Evolutionary conservation across 2,329 filamentous ascomycete species (phyloP), one percentile per base, ranked within the genome.

Genomic region (Fonsecaea nubica): DNA sequence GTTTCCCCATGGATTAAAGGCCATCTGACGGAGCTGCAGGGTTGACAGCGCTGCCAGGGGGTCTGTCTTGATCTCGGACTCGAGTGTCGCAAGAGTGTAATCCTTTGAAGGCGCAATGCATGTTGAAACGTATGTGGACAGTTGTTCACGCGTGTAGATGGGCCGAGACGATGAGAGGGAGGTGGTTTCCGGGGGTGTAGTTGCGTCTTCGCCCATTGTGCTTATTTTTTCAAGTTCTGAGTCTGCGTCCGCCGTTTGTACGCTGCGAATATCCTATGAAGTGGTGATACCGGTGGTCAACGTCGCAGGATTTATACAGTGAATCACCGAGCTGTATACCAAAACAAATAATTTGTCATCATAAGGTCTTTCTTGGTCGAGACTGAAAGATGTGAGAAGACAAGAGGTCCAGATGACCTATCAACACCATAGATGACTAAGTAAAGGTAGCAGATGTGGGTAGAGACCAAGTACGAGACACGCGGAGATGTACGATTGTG

Each of bases 1-100:
- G 68, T 87, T 88, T 33, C 87, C 85, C 74, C 87, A 88, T 0
- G 85, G 84, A 7, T 87, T 79, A 10, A 78, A 74, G 21, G 77
- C 76, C 6, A 86, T 74, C 58, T 86, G 84, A 15, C 79, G 75
- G 36, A 75, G 74, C 63, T 82, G 80, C 2, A 83, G 69, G 25
- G 70, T 71, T 1, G 71, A 65, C 36, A 82, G 68, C 3, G 75
- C 73, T 1, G 62, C 71, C 12, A 80, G 71, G 2, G 77, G 73
- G 53, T 79, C 72, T 1, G 67, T 55, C 35, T 75, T 58, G 33
- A 78, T 74, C 9, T 70, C 64, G 6, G 73, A 62, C 57, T 75
- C 74, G 32, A 77, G 67, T 50, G 74, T 69, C 15, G 74, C 63
- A 2, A 78, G 70, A 4, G 72, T 67, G 40, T 58, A 60, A 4